These are phyloP conservation scores for Inonotus hispidus DNA, from an alignment of 1,284 basidiomycete species.

Conservation along the genomic window DNA sequence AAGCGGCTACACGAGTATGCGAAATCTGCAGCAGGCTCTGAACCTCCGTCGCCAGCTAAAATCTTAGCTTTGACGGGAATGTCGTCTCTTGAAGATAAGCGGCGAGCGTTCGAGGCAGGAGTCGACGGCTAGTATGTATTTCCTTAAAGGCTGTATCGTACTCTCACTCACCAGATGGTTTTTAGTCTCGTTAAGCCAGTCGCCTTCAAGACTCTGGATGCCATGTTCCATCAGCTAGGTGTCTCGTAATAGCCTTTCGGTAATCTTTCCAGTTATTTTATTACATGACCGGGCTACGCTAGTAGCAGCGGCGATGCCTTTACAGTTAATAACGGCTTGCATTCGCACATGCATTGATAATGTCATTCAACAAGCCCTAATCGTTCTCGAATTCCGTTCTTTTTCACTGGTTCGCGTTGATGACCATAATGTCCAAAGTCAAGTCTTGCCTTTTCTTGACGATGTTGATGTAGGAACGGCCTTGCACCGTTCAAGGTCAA, in stretches of 20 bases:
- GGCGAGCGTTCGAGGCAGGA: constrained; percentile 85
- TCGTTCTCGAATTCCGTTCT: too few relatives aligned
- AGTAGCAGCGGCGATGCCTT: too few relatives aligned
- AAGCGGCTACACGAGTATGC: constrained; percentile 30
- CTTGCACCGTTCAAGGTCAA: background rate
- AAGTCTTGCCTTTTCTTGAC: too few relatives aligned
- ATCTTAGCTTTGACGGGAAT: constrained; percentile 92
- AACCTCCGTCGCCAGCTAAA: constrained; percentile 40
- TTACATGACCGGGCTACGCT: too few relatives aligned
- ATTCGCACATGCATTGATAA: too few relatives aligned
- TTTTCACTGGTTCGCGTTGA: too few relatives aligned
- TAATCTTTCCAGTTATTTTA: background rate
- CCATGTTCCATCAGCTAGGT: constrained; percentile 77
- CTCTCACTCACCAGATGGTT: background rate
- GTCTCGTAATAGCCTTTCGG: constrained; percentile 34
- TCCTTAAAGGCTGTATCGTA: background rate
- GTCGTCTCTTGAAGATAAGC: constrained; percentile 89
- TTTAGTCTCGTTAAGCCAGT: constrained; percentile 86
- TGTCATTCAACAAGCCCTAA: too few relatives aligned
- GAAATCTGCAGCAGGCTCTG: constrained; percentile 21
- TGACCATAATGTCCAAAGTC: too few relatives aligned
- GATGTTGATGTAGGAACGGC: background rate
- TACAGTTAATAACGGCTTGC: too few relatives aligned
- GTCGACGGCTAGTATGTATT: constrained; percentile 88
- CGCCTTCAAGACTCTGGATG: constrained; percentile 82